These are phyloP conservation scores for Recurvomyces mirabilis DNA, from an alignment of 495 filamentous ascomycete species.

Conservation along the genomic window DNA sequence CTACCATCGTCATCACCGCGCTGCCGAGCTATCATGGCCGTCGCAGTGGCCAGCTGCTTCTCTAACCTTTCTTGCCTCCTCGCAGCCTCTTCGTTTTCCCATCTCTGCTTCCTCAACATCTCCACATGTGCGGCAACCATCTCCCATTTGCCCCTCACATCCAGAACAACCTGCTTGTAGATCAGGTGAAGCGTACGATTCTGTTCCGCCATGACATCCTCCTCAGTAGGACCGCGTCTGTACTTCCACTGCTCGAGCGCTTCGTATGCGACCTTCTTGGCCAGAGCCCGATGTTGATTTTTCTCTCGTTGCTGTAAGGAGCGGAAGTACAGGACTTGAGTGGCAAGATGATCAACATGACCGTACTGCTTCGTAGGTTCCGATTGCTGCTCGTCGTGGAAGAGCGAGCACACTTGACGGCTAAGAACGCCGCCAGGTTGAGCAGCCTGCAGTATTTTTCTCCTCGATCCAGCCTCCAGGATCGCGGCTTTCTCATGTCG, in stretches of 20 bases:
- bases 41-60: constrained; percentile 55
- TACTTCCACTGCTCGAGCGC: constrained; percentile 46
- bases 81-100: constrained; percentile 77
- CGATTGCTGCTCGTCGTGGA: constrained; percentile 60
- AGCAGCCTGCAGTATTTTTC: constrained; percentile 55
- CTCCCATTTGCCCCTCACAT: constrained; percentile 67
- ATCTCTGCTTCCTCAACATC: constrained; percentile 54
- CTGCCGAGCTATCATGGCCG: constrained; percentile 16
- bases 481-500: constrained; percentile 47
- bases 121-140: constrained; percentile 66
- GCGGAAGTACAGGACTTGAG: constrained; percentile 70
- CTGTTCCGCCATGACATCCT: constrained; percentile 54
- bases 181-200: constrained; percentile 23
- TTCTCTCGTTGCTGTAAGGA: constrained; percentile 67
- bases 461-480: constrained; percentile 44
- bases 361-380: constrained; percentile 67
- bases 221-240: constrained; percentile 56
- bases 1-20: constrained; percentile 30
- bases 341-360: constrained; percentile 73
- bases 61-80: constrained; percentile 73
- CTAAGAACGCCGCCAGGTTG: constrained; percentile 67
- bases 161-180: constrained; percentile 60
- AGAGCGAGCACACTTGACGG: constrained; percentile 57
- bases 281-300: constrained; percentile 53
- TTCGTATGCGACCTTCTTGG: constrained; percentile 49